Percentiles rank a stretch among this genome's conserved stretches.
Conservation (phyloP, 1,284 basidiomycete genomes). For the Moniliophthora roreri region DNA sequence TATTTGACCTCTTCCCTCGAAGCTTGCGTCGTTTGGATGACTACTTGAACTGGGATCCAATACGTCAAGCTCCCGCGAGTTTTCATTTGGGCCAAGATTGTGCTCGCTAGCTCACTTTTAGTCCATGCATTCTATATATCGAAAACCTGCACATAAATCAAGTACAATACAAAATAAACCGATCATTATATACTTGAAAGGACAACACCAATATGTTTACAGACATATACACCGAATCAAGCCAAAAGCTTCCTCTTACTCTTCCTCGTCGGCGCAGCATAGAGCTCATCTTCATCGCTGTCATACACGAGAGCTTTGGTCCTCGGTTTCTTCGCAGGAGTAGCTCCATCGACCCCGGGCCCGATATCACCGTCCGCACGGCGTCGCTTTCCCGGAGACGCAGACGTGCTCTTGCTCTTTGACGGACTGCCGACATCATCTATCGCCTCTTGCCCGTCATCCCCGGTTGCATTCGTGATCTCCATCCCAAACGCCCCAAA, state of each 20-base stretch:
- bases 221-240: not conserved
- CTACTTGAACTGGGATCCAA: too few species aligned
- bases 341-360: not conserved
- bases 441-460: not conserved
- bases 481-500: not conserved
- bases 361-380: not conserved
- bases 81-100: too few species aligned
- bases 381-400: not conserved
- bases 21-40: too few species aligned
- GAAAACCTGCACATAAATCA: too few species aligned
- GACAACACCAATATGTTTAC: too few species aligned
- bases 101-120: too few species aligned
- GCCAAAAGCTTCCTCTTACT: constrained; percentile 3
- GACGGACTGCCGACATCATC: not conserved
- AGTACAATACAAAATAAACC: too few species aligned
- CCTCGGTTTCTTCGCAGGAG: not conserved
- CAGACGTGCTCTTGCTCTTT: not conserved
- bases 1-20: too few species aligned
- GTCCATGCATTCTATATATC: too few species aligned
- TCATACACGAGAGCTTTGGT: not conserved
- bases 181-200: too few species aligned
- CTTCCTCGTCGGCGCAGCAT: not conserved
- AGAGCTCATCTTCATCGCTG: constrained; percentile 5
- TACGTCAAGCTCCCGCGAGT: too few species aligned
- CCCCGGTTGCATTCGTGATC: constrained; percentile 3